Percentiles rank a stretch among this genome's conserved stretches.
phyloP scores from a whole-genome alignment of 768 basidiomycete species.

The Termitomyces sp. region DNA sequence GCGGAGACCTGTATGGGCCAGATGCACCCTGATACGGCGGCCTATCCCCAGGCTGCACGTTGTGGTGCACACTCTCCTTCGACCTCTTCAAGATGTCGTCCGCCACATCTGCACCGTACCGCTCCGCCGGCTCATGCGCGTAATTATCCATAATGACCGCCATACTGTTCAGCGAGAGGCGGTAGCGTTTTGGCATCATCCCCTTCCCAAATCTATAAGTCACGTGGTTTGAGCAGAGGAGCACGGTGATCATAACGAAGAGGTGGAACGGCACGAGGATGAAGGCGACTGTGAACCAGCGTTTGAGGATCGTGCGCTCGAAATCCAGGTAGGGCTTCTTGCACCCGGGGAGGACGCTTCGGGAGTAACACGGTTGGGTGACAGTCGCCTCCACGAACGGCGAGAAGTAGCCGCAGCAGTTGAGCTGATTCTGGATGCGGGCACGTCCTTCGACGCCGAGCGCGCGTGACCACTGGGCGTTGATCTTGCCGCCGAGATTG shows the following conservation, averaged over 20 bases:
- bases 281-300: slow-evolving; percentile 66
- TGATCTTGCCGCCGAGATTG: slow-evolving; percentile 72
- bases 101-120: slow-evolving; percentile 57
- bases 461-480: slow-evolving; percentile 61
- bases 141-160: slow-evolving; percentile 82
- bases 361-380: slow-evolving; percentile 66
- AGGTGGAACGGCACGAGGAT: slow-evolving; percentile 63
- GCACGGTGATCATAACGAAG: slow-evolving; percentile 50
- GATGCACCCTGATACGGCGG: slow-evolving; percentile 12
- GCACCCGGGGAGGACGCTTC: slow-evolving; percentile 68
- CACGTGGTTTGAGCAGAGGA: slow-evolving; percentile 77
- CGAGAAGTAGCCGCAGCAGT: slow-evolving; percentile 76
- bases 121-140: slow-evolving; percentile 64
- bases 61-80: slow-evolving; percentile 33
- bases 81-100: slow-evolving; percentile 47
- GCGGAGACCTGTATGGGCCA: slow-evolving; percentile 4
- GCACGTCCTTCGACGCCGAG: slow-evolving; percentile 56
- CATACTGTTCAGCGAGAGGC: slow-evolving; percentile 64
- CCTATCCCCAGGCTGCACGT: slow-evolving; percentile 13
- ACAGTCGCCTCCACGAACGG: slow-evolving; percentile 79
- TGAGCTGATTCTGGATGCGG: slow-evolving; percentile 64
- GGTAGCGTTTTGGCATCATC: slow-evolving; percentile 81
- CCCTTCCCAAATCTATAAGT: slow-evolving; percentile 87
- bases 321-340: slow-evolving; percentile 57
- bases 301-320: slow-evolving; percentile 43